These are phyloP conservation scores for Lactifluus pinguis DNA, from an alignment of 768 basidiomycete species.

Conservation along the genomic window DNA sequence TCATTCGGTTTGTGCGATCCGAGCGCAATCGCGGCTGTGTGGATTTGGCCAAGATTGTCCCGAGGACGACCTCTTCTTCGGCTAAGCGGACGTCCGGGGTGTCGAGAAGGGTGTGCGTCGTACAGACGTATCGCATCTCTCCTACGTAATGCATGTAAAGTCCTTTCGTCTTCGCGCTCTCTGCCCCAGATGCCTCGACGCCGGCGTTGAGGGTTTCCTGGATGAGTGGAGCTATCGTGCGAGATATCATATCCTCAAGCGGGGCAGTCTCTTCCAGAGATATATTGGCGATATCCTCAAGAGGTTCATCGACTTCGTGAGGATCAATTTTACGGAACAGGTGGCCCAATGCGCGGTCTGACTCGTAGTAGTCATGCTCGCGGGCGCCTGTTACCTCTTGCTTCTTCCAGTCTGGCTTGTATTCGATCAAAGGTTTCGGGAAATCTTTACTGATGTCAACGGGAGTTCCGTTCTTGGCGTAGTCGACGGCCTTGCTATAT, in stretches of 20 bases:
- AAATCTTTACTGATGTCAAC: conserved; percentile 37
- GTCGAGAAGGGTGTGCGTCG: conserved; percentile 56
- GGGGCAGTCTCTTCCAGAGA: not conserved
- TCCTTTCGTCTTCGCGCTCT: not conserved
- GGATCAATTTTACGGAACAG: not conserved
- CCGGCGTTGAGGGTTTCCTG: conserved; percentile 31
- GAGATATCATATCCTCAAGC: not conserved
- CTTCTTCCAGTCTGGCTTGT: not conserved
- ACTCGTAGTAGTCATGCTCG: not conserved
- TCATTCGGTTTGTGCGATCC: conserved; percentile 55
- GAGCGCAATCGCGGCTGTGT: conserved; percentile 50
- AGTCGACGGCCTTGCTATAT: conserved; percentile 66
- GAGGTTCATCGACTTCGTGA: not conserved
- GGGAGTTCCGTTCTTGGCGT: conserved; percentile 64
- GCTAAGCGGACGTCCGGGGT: conserved; percentile 44
- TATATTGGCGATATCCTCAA: conserved; percentile 18
- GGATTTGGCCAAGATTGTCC: conserved; percentile 66
- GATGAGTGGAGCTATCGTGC: not conserved
- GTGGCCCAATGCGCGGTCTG: not conserved
- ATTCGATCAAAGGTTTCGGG: not conserved
- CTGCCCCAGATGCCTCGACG: conserved; percentile 34
- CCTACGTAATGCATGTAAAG: conserved; percentile 47
- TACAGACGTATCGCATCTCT: conserved; percentile 63
- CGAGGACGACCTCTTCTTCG: conserved; percentile 69
- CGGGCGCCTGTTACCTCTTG: not conserved